phyloP scores from a whole-genome alignment of 352 stramenopile species.

The Phytophthora pluvialis region DNA sequence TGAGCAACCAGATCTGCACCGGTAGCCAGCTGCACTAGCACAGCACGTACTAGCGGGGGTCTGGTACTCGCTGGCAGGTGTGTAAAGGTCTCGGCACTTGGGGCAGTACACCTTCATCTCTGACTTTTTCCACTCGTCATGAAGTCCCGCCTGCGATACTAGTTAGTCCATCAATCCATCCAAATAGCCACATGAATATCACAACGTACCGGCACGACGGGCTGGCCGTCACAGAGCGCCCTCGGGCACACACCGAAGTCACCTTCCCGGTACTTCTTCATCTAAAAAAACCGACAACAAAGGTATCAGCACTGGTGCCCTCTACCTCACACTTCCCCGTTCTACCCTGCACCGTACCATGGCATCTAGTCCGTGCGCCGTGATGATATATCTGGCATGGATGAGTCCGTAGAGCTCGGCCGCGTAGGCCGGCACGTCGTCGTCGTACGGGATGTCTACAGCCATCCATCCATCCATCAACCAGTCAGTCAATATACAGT shows the following conservation, averaged over 20 bases:
- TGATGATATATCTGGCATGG: slow-evolving; percentile 92
- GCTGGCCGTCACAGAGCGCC: slow-evolving; percentile 83
- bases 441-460: slow-evolving; percentile 89
- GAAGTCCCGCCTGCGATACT: slow-evolving; percentile 68
- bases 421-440: slow-evolving; percentile 87
- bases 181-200: background rate
- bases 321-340: background rate
- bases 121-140: slow-evolving; percentile 91
- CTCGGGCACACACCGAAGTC: slow-evolving; percentile 90
- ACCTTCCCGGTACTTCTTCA: slow-evolving; percentile 91
- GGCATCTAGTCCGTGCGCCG: slow-evolving; percentile 84
- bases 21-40: background rate
- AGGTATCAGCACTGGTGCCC: background rate
- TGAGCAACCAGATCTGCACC: background rate
- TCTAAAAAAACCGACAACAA: slow-evolving; percentile 34
- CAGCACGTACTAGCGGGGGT: slow-evolving; percentile 75
- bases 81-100: slow-evolving; percentile 90
- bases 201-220: slow-evolving; percentile 76
- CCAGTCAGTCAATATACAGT: background rate
- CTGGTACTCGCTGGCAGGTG: slow-evolving; percentile 84
- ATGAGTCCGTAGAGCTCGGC: slow-evolving; percentile 91
- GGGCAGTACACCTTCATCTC: slow-evolving; percentile 93
- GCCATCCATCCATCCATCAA: slow-evolving; percentile 14
- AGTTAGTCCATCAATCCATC: slow-evolving; percentile 9
- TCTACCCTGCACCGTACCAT: slow-evolving; percentile 57